Conservation (phyloP, 1,284 basidiomycete genomes). For the Rhodotorula sp. region DNA sequence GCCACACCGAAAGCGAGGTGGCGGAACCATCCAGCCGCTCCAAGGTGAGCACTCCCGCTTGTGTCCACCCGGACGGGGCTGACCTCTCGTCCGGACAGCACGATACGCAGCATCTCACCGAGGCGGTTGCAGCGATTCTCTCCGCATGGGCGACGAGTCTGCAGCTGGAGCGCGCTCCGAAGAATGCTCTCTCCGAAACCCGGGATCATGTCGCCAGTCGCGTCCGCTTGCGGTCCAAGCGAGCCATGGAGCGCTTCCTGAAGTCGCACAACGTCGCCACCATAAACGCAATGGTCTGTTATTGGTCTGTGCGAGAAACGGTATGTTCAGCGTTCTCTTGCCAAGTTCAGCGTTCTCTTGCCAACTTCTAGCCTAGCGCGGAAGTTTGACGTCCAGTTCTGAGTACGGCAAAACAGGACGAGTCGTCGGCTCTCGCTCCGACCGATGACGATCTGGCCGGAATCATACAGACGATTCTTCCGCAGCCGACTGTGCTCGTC, state of each 20-base stretch:
- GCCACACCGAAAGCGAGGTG: conserved; percentile 45
- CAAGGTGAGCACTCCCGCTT: conserved; percentile 13
- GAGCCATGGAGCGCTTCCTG: conserved; percentile 83
- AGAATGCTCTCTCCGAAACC: conserved; percentile 63
- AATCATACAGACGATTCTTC: too few relatives aligned
- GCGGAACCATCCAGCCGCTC: conserved; percentile 25
- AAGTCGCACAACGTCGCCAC: conserved; percentile 74
- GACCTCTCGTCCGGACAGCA: conserved; percentile 12
- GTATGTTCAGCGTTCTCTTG: background rate
- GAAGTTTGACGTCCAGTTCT: too few relatives aligned
- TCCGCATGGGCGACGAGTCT: conserved; percentile 42
- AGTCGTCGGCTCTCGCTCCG: too few relatives aligned
- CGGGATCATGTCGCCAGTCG: conserved; percentile 58
- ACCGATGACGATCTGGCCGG: too few relatives aligned
- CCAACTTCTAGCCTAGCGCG: too few relatives aligned
- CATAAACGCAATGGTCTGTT: conserved; percentile 73
- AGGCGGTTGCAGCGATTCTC: conserved; percentile 40
- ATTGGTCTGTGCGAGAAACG: conserved; percentile 57
- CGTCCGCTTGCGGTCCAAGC: conserved; percentile 64
- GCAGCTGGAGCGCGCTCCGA: conserved; percentile 56
- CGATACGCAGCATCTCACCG: conserved; percentile 25
- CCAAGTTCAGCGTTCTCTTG: too few relatives aligned
- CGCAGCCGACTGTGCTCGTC: conserved; percentile 60
- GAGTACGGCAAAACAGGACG: too few relatives aligned
- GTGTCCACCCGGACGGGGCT: background rate